Evolutionary conservation across 345 rosid genomes (phyloP).

Genomic region (Euphorbia tirucalli): DNA sequence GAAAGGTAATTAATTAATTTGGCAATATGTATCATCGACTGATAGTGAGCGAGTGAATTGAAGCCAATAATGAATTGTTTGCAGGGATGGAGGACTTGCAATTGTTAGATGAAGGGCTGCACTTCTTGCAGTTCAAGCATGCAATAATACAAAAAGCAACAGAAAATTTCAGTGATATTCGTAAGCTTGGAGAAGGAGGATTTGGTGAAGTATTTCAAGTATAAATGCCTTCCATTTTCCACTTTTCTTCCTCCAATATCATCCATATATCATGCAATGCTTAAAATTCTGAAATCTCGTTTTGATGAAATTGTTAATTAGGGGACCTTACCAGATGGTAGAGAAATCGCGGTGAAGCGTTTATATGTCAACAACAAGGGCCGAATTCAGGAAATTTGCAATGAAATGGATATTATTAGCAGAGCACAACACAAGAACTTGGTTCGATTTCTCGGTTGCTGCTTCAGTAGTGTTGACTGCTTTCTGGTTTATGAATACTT

Average conservation of each 20-base stretch:
- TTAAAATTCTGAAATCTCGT: background rate
- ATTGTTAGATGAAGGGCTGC: conserved; percentile 24
- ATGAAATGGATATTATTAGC: conserved; percentile 53
- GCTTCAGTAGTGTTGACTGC: conserved; percentile 51
- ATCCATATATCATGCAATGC: background rate
- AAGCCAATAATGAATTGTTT: background rate
- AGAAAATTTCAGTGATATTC: conserved; percentile 34
- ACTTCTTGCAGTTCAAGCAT: conserved; percentile 47
- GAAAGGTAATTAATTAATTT: conserved; percentile 10
- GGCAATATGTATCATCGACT: background rate
- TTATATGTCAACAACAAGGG: conserved; percentile 30
- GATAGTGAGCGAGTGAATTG: background rate
- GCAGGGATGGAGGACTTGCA: conserved; percentile 23
- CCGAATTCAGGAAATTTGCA: conserved; percentile 38
- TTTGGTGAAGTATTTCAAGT: conserved; percentile 59
- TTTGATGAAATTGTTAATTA: conserved; percentile 9
- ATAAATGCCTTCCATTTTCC: background rate
- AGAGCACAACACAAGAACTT: conserved; percentile 60
- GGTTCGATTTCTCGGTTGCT: conserved; percentile 59
- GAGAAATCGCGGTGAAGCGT: conserved; percentile 71
- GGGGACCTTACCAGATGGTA: conserved; percentile 65
- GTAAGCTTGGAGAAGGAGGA: conserved; percentile 55
- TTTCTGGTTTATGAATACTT: conserved; percentile 58
- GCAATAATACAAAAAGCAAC: conserved; percentile 49
- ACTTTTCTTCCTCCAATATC: background rate